Conservation (phyloP, 495 filamentous ascomycete species). For the Lentithecium fluviatile region DNA sequence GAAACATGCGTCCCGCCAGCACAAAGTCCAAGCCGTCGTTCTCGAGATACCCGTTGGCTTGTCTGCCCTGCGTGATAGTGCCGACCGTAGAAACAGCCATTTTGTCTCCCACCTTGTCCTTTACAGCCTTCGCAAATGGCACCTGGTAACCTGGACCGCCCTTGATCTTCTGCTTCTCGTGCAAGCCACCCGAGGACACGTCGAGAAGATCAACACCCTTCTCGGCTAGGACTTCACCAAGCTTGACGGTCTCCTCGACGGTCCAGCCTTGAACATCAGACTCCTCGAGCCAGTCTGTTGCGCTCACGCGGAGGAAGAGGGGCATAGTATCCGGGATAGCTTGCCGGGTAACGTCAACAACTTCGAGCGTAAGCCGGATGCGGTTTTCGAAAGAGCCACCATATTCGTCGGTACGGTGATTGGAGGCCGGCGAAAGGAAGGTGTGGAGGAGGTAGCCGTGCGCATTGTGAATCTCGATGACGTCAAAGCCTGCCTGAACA, state of each 20-base stretch:
- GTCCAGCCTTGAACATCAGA: slow-evolving; percentile 60
- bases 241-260: slow-evolving; percentile 57
- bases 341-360: slow-evolving; percentile 54
- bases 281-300: slow-evolving; percentile 71
- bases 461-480: slow-evolving; percentile 51
- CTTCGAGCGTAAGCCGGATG: slow-evolving; percentile 50
- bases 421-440: slow-evolving; percentile 44
- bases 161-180: slow-evolving; percentile 57
- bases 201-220: slow-evolving; percentile 74
- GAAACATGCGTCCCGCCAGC: slow-evolving; percentile 63
- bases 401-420: slow-evolving; percentile 46
- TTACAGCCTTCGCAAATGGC: slow-evolving; percentile 57
- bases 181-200: slow-evolving; percentile 68
- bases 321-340: slow-evolving; percentile 61
- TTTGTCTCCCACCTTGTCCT: slow-evolving; percentile 55
- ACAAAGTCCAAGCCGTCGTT: slow-evolving; percentile 59
- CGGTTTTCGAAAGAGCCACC: slow-evolving; percentile 57
- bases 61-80: slow-evolving; percentile 57
- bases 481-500: slow-evolving; percentile 66
- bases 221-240: slow-evolving; percentile 64
- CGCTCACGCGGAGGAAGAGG: slow-evolving; percentile 66
- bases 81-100: slow-evolving; percentile 73
- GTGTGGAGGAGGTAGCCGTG: slow-evolving; percentile 44
- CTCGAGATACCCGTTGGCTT: slow-evolving; percentile 46
- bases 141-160: slow-evolving; percentile 59